Evolutionary conservation across 2,329 filamentous ascomycete species (phyloP).

Genomic region (Sclerotinia subarctica): DNA sequence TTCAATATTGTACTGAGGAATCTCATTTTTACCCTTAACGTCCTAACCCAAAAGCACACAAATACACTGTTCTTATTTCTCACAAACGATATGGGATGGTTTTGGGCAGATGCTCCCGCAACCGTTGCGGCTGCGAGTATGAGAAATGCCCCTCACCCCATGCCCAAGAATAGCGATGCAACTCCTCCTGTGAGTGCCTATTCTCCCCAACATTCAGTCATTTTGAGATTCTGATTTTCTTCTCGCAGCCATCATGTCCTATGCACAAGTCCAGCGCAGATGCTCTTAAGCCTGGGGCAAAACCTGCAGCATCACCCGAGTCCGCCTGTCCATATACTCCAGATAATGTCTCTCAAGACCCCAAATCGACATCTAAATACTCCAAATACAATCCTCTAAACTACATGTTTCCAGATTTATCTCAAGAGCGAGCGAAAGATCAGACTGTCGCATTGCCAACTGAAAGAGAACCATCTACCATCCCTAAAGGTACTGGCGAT

Average conservation of each 20-base stretch:
- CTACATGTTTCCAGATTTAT: slow-evolving; percentile 89
- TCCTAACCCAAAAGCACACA: background rate
- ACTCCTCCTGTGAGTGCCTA: slow-evolving; percentile 33
- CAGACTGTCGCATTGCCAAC: slow-evolving; percentile 75
- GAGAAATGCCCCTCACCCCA: slow-evolving; percentile 29
- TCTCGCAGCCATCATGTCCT: slow-evolving; percentile 59
- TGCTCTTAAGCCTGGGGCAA: slow-evolving; percentile 33
- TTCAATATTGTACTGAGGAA: background rate
- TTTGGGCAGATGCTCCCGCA: slow-evolving; percentile 35
- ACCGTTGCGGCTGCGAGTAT: slow-evolving; percentile 29
- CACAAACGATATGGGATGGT: slow-evolving; percentile 35
- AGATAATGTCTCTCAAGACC: slow-evolving; percentile 27
- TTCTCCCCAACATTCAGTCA: slow-evolving; percentile 22
- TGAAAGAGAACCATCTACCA: slow-evolving; percentile 79
- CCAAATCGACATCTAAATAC: slow-evolving; percentile 47
- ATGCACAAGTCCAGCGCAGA: slow-evolving; percentile 55
- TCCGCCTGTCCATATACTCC: slow-evolving; percentile 38
- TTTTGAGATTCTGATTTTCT: background rate
- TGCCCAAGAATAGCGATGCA: slow-evolving; percentile 27
- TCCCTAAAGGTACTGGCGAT: slow-evolving; percentile 76
- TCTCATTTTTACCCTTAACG: background rate
- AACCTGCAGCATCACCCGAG: slow-evolving; percentile 34
- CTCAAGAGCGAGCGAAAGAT: slow-evolving; percentile 70
- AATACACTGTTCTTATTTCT: background rate
- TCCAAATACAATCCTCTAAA: slow-evolving; percentile 78